Conservation (phyloP, 2,329 filamentous ascomycete genomes). For the Trichoderma sp. region DNA sequence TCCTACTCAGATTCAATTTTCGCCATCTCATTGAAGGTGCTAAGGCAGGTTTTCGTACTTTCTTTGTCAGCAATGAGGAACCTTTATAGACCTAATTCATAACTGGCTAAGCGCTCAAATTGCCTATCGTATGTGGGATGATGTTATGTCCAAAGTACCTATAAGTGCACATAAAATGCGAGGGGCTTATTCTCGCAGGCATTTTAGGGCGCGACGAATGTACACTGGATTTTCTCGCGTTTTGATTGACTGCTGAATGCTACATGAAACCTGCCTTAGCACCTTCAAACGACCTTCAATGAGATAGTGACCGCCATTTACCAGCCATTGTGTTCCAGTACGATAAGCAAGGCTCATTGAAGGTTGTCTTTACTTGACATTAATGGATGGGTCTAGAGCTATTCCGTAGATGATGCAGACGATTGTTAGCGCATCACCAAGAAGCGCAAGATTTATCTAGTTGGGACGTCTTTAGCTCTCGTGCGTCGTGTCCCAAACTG, state of each 20-base stretch:
- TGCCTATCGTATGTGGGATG: not conserved
- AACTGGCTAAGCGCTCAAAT: not conserved
- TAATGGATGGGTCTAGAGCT: not conserved
- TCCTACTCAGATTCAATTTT: not conserved
- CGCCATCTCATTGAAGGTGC: not conserved
- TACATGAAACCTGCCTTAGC: not conserved
- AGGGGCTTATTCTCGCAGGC: not conserved
- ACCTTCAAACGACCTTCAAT: too few relatives aligned
- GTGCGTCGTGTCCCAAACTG: not conserved
- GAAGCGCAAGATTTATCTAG: not conserved
- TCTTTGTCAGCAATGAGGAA: not conserved
- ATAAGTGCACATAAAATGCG: accelerated
- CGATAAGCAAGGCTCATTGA: not conserved
- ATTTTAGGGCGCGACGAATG: not conserved
- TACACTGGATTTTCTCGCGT: not conserved
- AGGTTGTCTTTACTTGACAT: not conserved
- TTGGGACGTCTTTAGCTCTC: not conserved
- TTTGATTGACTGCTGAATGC: not conserved
- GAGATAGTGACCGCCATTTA: too few relatives aligned
- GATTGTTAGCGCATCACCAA: not conserved
- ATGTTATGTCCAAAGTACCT: not conserved
- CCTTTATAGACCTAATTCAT: not conserved
- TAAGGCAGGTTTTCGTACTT: not conserved
- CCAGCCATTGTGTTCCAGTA: too few relatives aligned
- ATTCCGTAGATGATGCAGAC: not conserved